Percentiles rank a stretch among this genome's conserved stretches.
These are phyloP conservation scores for Sphagnum tenellum DNA, from an alignment of 225 moss, liverwort and hornwort genomes.

Conservation along the genomic window DNA sequence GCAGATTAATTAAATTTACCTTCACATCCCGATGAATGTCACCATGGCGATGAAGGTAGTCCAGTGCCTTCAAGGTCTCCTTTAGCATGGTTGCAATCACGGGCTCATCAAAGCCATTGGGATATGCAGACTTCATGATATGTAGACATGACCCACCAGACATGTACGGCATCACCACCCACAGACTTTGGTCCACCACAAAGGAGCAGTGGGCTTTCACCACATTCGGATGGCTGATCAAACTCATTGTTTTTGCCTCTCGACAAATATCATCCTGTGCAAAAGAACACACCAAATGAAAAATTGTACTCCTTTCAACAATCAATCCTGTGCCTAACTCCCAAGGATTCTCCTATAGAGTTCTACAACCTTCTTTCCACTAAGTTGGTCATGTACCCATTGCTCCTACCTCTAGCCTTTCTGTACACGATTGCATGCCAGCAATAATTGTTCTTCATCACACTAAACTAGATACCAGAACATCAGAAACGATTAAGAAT, in stretches of 20 bases:
- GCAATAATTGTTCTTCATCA: too few species aligned
- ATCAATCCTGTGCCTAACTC: too few species aligned
- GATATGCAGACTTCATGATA: slow-evolving; percentile 77
- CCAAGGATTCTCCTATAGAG: too few species aligned
- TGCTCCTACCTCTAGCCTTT: too few species aligned
- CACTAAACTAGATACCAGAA: too few species aligned
- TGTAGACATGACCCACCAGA: slow-evolving; percentile 86
- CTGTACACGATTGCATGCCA: too few species aligned
- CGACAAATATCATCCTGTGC: slow-evolving; percentile 69
- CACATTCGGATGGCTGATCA: slow-evolving; percentile 74
- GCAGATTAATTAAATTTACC: slow-evolving; percentile 12
- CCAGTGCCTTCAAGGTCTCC: slow-evolving; percentile 81
- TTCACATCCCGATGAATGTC: slow-evolving; percentile 93
- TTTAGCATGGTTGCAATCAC: slow-evolving; percentile 81
- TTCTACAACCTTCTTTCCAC: too few species aligned
- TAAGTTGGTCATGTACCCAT: too few species aligned
- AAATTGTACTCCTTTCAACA: too few species aligned
- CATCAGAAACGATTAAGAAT: too few species aligned
- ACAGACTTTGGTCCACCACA: slow-evolving; percentile 66
- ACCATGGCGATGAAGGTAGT: slow-evolving; percentile 88
- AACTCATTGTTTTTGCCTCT: slow-evolving; percentile 83
- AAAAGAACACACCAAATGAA: too few species aligned
- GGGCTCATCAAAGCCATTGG: slow-evolving; percentile 83
- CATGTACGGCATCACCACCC: slow-evolving; percentile 95
- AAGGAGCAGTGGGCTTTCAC: slow-evolving; percentile 89